Percentiles rank a stretch among this genome's conserved stretches.
phyloP scores from a whole-genome alignment of 306 rosid genomes.

The Corylus americana region DNA sequence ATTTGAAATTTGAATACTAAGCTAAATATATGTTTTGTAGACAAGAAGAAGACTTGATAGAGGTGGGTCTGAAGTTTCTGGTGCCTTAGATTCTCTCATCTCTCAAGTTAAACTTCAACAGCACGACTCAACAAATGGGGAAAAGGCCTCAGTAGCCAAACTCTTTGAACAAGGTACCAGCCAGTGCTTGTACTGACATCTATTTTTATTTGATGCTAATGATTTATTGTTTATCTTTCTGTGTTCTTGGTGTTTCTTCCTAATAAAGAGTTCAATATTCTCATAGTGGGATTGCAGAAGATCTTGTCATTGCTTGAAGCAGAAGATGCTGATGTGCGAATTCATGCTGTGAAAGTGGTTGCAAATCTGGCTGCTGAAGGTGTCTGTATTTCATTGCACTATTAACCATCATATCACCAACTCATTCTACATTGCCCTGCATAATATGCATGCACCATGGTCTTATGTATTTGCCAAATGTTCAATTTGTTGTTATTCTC shows the following conservation, averaged over 20 bases:
- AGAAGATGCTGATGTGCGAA: slow-evolving; percentile 87
- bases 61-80: slow-evolving; percentile 50
- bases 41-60: slow-evolving; percentile 60
- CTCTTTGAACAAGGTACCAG: slow-evolving; percentile 95
- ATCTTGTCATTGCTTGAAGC: slow-evolving; percentile 97
- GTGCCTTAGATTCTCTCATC: slow-evolving; percentile 63
- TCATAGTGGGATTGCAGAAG: slow-evolving; percentile 93
- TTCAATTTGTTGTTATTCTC: background rate
- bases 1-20: slow-evolving; percentile 20
- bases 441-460: background rate
- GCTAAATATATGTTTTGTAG: slow-evolving; percentile 42
- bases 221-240: slow-evolving; percentile 14
- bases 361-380: slow-evolving; percentile 99
- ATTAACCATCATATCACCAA: slow-evolving; percentile 7
- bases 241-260: slow-evolving; percentile 28
- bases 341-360: slow-evolving; percentile 98
- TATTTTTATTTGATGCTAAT: slow-evolving; percentile 21
- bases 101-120: slow-evolving; percentile 65
- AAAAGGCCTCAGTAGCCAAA: slow-evolving; percentile 88
- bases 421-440: slow-evolving; percentile 16
- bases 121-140: slow-evolving; percentile 72
- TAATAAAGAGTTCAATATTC: slow-evolving; percentile 29
- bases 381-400: slow-evolving; percentile 27
- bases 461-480: background rate
- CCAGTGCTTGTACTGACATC: slow-evolving; percentile 17